Base-by-base conservation (phyloP, 129 eudicot genomes). In the Flaveria sonorensis region DNA sequence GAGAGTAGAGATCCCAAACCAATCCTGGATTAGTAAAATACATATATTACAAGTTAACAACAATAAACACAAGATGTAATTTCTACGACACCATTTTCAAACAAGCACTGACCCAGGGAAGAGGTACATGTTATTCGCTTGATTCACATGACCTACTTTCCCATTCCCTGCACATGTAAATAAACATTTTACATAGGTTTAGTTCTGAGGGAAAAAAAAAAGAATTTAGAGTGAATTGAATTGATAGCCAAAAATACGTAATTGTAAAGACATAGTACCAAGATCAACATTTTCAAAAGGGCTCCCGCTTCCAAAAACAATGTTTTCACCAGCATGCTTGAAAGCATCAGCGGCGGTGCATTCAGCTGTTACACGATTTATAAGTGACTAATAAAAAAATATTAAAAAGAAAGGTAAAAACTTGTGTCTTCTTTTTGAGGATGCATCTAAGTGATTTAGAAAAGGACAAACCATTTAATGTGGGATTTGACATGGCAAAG, bases 401-500 rank as follows among this genome's bases (percentile, higher is more conserved):
- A 30, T 63, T 63, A 0, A 1, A 63, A 10, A 15, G 16, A n/a
- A 7, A 60, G 24, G n/a, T 30, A 5, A 0, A 28, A 14, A 15
- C 15, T 19, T 68, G 56, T 77, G 68, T 28, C 65, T 68, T 50
- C 24, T 24, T 70, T 68, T 70, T 24, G 26, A 77, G 52, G 21
- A 79, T 53, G 71, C 70, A 69, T 52, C 26, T 66, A 66, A 60
- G 30, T 14, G n/a, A 26, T 81, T 74, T 51, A 72, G 20, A 80
- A 39, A 80, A 55, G 4, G 77, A 79, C 96, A 78, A 83, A 95
- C 99, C 99, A 81, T 95, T 95, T 57, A 64, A 74, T 71, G 99
- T 95, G 73, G 99, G 99, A 87, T 95, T 95, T 59, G 99, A 95
- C 99, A 95, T 95, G 47, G 99, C 97, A 67, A 95, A 95, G 46